Evolutionary conservation across 306 rosid genomes (phyloP).

Genomic region (Medicago truncatula): MtrunA17r5.0-ANR NC_053045.1:46606001-46606500

Average conservation of each 20-base stretch:
- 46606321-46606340: too few relatives aligned
- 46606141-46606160: not conserved
- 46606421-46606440: not conserved
- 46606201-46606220: too few relatives aligned
- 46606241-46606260: too few relatives aligned
- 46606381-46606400: too few relatives aligned
- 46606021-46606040: not conserved
- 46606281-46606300: too few relatives aligned
- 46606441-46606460: not conserved
- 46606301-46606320: too few relatives aligned
- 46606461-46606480: not conserved
- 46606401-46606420: too few relatives aligned
- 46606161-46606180: not conserved
- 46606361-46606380: too few relatives aligned
- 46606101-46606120: not conserved
- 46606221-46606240: too few relatives aligned
- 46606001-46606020: conserved; percentile 11
- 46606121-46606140: conserved; percentile 1
- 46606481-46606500: not conserved
- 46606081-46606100: not conserved
- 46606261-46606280: too few relatives aligned
- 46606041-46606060: not conserved
- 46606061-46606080: conserved; percentile 32
- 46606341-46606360: too few relatives aligned
- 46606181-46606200: too few relatives aligned